A percentile compares a stretch with the other conserved stretches of the same genome.
phyloP scores from a whole-genome alignment of 1,284 basidiomycete species.

The Sanghuangporus weigelae region DNA sequence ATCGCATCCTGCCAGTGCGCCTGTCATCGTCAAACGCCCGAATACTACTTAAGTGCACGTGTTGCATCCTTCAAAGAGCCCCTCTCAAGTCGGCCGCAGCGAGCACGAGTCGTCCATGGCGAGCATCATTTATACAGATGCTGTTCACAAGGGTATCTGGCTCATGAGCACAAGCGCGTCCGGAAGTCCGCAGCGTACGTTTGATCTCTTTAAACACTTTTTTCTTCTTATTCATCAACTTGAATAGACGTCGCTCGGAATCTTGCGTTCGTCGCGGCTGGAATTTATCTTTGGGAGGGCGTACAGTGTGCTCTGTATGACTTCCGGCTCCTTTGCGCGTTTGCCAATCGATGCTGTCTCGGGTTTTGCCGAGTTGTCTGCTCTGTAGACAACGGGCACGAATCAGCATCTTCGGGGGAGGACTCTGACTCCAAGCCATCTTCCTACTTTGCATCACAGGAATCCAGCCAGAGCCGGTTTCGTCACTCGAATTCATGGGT shows the following conservation, averaged over 20 bases:
- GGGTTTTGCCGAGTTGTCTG: background rate
- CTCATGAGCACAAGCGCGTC: background rate
- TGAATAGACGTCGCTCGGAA: background rate
- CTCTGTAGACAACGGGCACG: background rate
- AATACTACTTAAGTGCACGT: too few relatives aligned
- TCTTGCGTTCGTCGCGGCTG: constrained; percentile 5
- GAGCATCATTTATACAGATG: background rate
- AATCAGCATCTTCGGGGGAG: background rate
- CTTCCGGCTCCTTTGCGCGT: background rate
- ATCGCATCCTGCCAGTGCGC: too few relatives aligned
- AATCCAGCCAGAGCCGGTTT: too few relatives aligned
- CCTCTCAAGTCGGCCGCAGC: too few relatives aligned
- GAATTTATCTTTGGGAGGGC: constrained; percentile 9
- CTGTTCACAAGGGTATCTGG: background rate
- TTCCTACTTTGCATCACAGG: background rate
- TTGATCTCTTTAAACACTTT: background rate
- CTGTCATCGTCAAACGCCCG: too few relatives aligned
- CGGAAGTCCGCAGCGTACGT: background rate
- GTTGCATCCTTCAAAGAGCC: too few relatives aligned
- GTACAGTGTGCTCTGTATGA: constrained; percentile 5
- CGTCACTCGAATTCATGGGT: background rate
- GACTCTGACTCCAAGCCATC: background rate
- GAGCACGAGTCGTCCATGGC: background rate
- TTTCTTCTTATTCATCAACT: background rate
- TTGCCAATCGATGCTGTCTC: background rate